Evolutionary conservation across 2,329 filamentous ascomycete species (phyloP).

Genomic region (Acrodontium crateriforme): DNA sequence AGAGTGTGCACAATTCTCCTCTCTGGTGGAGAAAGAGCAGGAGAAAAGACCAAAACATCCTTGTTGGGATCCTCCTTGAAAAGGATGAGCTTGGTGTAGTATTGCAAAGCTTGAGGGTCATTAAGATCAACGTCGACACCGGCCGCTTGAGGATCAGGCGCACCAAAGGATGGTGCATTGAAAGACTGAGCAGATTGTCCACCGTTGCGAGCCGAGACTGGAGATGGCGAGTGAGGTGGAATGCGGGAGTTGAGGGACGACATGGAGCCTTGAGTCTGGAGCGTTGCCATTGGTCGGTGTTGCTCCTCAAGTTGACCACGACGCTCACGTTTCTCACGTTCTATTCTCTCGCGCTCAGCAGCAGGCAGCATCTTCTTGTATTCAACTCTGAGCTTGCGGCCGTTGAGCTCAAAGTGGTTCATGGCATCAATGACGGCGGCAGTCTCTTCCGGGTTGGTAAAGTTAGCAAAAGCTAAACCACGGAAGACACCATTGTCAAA

Average conservation of each 20-base stretch:
- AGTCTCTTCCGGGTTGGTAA: conserved; percentile 89
- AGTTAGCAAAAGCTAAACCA: conserved; percentile 93
- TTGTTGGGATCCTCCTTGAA: conserved; percentile 70
- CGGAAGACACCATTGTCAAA: conserved; percentile 89
- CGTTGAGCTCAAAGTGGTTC: conserved; percentile 92
- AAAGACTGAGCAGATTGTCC: conserved; percentile 24
- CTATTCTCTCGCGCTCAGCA: conserved; percentile 86
- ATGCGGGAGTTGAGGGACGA: conserved; percentile 56
- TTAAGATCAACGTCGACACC: conserved; percentile 69
- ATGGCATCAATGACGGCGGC: conserved; percentile 81
- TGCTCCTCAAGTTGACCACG: conserved; percentile 94
- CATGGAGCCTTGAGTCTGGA: conserved; percentile 77
- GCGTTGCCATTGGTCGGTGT: conserved; percentile 61
- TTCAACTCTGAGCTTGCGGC: conserved; percentile 85
- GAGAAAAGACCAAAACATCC: conserved; percentile 73
- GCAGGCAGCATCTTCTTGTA: conserved; percentile 99
- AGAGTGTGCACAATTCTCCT: conserved; percentile 86
- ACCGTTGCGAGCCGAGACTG: conserved; percentile 47
- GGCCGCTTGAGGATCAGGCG: conserved; percentile 9
- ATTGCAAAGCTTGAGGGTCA: conserved; percentile 71
- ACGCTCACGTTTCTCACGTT: conserved; percentile 91
- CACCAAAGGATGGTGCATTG: conserved; percentile 17
- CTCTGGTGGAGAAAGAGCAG: conserved; percentile 66
- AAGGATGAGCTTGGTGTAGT: conserved; percentile 77
- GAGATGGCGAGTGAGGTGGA: conserved; percentile 51